A percentile compares a stretch with the other conserved stretches of the same genome.
Evolutionary conservation across 2,329 filamentous ascomycete genomes (phyloP).

Genomic region (Mollisia scopiformis): DNA sequence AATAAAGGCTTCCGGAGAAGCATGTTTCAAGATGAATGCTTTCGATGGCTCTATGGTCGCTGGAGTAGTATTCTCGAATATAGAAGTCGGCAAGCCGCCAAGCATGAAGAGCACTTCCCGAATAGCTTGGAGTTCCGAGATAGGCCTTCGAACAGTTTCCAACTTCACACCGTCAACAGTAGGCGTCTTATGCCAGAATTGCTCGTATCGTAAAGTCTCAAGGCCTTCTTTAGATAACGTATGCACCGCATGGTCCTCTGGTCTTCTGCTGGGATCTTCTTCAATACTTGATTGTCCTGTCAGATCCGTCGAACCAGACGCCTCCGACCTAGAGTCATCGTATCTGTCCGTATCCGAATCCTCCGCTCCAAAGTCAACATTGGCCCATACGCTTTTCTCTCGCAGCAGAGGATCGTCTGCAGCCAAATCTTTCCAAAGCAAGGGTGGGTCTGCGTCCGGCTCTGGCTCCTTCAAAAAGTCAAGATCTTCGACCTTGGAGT

Average conservation of each 20-base stretch:
- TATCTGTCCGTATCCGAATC: slow-evolving; percentile 57
- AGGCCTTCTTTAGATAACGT: slow-evolving; percentile 38
- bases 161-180: slow-evolving; percentile 29
- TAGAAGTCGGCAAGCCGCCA: slow-evolving; percentile 71
- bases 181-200: slow-evolving; percentile 48
- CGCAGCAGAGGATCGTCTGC: slow-evolving; percentile 73
- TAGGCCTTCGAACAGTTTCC: slow-evolving; percentile 32
- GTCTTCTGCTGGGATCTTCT: slow-evolving; percentile 30
- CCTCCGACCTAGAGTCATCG: slow-evolving; percentile 38
- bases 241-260: slow-evolving; percentile 37
- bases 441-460: slow-evolving; percentile 46
- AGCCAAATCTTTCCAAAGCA: slow-evolving; percentile 82
- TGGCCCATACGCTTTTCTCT: slow-evolving; percentile 70
- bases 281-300: slow-evolving; percentile 37
- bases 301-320: slow-evolving; percentile 38
- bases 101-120: slow-evolving; percentile 88
- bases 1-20: slow-evolving; percentile 36
- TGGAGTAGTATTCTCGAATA: slow-evolving; percentile 57
- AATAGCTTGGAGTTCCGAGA: slow-evolving; percentile 68
- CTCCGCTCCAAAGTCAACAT: slow-evolving; percentile 66
- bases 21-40: slow-evolving; percentile 40
- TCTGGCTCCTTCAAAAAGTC: slow-evolving; percentile 52
- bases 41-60: slow-evolving; percentile 36
- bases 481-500: slow-evolving; percentile 68
- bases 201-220: slow-evolving; percentile 44